Base-by-base conservation (phyloP, 371 early-diverging fungal species). In the Mortierella sp. region DNA sequence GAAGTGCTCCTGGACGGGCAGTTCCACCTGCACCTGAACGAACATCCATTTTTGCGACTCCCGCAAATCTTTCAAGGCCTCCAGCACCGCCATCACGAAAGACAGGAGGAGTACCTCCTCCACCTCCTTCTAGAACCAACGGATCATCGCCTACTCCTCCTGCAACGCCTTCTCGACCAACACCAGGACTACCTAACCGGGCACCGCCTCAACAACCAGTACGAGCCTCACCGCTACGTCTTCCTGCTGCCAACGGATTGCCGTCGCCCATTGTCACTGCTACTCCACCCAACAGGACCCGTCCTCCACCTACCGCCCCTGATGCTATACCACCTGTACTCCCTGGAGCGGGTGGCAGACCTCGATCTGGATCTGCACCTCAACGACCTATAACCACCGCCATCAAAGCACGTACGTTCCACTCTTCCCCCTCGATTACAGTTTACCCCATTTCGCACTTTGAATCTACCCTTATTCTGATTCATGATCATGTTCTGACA, bases 81-180 rank as follows among this genome's bases (percentile, higher is more conserved):
- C 86, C 71, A 44, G 77, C 78, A 74, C 87, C 83, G 54, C 79
- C 77, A 3, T 5, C 68, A 60, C 79, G 77, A 71, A 82, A 73
- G 35, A 35, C 77, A 56, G 83, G 73, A 79, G 51, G 51, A 51
- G 51, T 18, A 21, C 51, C 51, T 51, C 68, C 68, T 24, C 81
- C 79, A 60, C 81, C 83, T 68, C 79, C 88, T 18, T 75, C 81
- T 1, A 54, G 81, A 60, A 43, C 49, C 38, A 77, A 77, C 74
- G 84, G 84, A 70, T 54, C 80, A n/a, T 82, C 78, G 55, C 68
- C 68, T 38, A 76, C 81, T 55, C 85, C 90, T 54, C 88, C 91
- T 44, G 84, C 85, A 41, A 84, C 89, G 32, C 90, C 91, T 18
- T 79, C 88, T 27, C 60, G 81, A 54, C 55, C 86, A 54, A 76